Evolutionary conservation across 192 early-diverging fungal species (phyloP), one percentile per base, ranked within the genome.

Genomic region (Gaertneriomyces semiglobifer): DNA sequence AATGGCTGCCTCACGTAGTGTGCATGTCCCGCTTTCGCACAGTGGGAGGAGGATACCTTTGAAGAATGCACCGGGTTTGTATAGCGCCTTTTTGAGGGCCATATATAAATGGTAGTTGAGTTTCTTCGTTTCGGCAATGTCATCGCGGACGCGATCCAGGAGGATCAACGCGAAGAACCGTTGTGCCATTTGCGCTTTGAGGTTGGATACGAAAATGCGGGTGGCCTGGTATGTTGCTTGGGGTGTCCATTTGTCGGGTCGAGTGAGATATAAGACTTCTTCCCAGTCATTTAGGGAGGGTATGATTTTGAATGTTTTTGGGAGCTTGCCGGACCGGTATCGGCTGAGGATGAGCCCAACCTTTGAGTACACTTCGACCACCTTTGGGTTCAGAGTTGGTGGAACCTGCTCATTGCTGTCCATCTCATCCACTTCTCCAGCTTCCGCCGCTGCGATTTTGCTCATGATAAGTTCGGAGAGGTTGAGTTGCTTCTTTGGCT

Each of bases 241-340:
- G n/a, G 95, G 90, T 7, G 96, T 94, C 96, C 96, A 99, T 44
- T 85, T 81, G 40, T 90, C 88, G 0, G 96, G 96, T 18, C 79
- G 80, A 3, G 96, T 99, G 46, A 97, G 78, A 70, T 90, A 93
- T 63, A 99, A 73, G 43, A 99, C 86, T 71, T 99, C 92, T 74
- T 99, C 94, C 96, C 96, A 99, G 82, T 99, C 92, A 45, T 84
- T 79, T 47, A 99, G 83, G 5, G 91, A 89, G 5, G 96, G 94
- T 51, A 98, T 93, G 62, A 99, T 96, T 80, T 99, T 99, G 88
- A 99, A 99, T 14, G 93, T 90, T 78, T 99, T 98, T 57, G 97
- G 97, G 48, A 97, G 83, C 70, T 88, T 88, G 33, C 95, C 95
- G 14, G 92, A 94, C 63, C 91, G 91, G 87, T 99, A 97, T 19